Base-by-base conservation (phyloP, 768 basidiomycete species). In the Calocera viscosa region DNA sequence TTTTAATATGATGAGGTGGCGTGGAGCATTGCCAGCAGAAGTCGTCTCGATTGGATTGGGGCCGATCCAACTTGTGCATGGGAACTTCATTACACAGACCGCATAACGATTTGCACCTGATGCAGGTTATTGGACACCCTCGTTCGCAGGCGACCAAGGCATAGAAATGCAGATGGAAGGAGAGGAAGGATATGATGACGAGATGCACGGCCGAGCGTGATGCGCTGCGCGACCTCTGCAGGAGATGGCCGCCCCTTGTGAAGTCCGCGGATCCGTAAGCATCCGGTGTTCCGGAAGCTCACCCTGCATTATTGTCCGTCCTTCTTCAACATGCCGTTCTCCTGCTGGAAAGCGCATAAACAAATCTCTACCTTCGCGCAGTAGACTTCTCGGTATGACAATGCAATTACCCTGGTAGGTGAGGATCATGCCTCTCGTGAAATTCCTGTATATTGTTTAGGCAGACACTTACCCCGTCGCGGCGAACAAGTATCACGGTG, bases 251-350 rank as follows among this genome's bases (percentile, higher is more conserved):
- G 53, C 30, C 53, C 30, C 26, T 22, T 5, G 24, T 32, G 2
- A 26, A 60, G 53, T 60, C 53, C 53, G 53, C 53, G 53, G 53
- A 60, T 60, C 26, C 53, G 53, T 22, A 32, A 12, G 30, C 30
- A 26, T 22, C 30, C 26, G 11, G 26, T 16, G 30, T 60, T 60
- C 53, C 53, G 53, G 53, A 60, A 60, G 53, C 49, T 32, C 53
- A 26, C 22, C 2, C 26, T 10, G 30, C 16, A 14, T 7, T 26
- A 10, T 16, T 5, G 2, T 60, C 30, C 14, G 14, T 26, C 26
- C 53, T 60, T 32, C 30, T 16, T 32, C 53, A 5, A 60, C 14
- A 12, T 47, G 19, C 43, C 43, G 7, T 60, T 32, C 53, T 60
- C 22, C 19, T 10, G 43, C 53, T 12, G 53, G 14, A 60, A 16